Evolutionary conservation across 129 eudicot species (phyloP).

Genomic region (Erigeron canadensis): DNA sequence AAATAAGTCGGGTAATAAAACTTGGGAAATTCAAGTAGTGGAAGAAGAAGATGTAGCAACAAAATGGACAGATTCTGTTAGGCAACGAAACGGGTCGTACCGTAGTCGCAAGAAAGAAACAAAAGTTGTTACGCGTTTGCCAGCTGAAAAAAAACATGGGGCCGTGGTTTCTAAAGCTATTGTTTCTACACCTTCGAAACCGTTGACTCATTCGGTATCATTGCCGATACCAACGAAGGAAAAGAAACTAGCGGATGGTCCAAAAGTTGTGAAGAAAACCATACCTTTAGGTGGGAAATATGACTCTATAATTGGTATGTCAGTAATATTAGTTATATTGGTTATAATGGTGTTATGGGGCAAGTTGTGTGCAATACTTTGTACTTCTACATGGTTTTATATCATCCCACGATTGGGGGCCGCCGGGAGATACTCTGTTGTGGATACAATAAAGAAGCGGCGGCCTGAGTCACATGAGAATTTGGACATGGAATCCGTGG

Average conservation of each 20-base stretch:
- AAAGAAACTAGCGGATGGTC: conserved; percentile 10
- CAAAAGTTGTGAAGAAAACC: neutral
- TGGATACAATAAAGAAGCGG: conserved; percentile 4
- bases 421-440: neutral
- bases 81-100: conserved; percentile 19
- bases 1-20: neutral
- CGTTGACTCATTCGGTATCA: neutral
- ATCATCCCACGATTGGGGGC: conserved; percentile 35
- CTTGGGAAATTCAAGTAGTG: conserved; percentile 24
- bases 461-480: neutral
- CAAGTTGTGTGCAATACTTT: conserved; percentile 59
- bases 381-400: conserved; percentile 65
- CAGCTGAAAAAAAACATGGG: neutral
- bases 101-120: conserved; percentile 25
- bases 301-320: conserved; percentile 52
- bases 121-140: conserved; percentile 7
- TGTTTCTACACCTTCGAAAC: conserved; percentile 12
- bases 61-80: neutral
- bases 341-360: conserved; percentile 60
- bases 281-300: conserved; percentile 3
- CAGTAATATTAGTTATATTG: conserved; percentile 44
- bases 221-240: conserved; percentile 2
- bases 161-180: neutral
- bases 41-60: conserved; percentile 15
- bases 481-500: conserved; percentile 31